Percentiles rank a stretch among this genome's conserved stretches.
These are phyloP conservation scores for Populus simonii DNA, from an alignment of 345 rosid species.

Conservation along the genomic window DNA sequence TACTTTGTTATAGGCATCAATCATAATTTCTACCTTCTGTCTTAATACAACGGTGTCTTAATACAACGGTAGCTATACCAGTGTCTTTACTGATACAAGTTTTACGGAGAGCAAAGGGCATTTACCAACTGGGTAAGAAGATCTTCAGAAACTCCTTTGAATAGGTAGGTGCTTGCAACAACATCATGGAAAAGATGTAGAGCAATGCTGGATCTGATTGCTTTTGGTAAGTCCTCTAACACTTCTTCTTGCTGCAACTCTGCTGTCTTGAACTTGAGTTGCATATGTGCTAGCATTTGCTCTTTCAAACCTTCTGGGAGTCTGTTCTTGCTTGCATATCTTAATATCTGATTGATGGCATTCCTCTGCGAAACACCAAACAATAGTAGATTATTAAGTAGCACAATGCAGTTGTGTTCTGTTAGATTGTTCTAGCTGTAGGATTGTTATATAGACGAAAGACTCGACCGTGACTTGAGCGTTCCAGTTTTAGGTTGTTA, in stretches of 20 bases:
- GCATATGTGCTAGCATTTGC: conserved; percentile 92
- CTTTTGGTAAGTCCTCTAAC: conserved; percentile 78
- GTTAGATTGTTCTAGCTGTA: background rate
- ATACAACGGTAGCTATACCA: background rate
- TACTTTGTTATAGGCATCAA: background rate
- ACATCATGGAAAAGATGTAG: conserved; percentile 66
- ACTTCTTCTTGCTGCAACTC: conserved; percentile 88
- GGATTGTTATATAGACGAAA: background rate
- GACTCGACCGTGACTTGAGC: too few species aligned
- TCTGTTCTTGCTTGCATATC: conserved; percentile 73
- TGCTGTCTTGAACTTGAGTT: conserved; percentile 81
- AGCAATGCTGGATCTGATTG: conserved; percentile 78
- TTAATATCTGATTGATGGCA: conserved; percentile 65
- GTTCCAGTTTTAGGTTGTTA: too few species aligned
- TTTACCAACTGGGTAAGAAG: conserved; percentile 71
- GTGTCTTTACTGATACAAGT: background rate
- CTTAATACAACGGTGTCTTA: background rate
- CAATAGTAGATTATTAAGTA: background rate
- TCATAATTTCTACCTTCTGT: background rate
- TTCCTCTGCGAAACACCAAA: conserved; percentile 56
- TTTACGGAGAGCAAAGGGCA: background rate
- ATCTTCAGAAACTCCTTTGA: conserved; percentile 68
- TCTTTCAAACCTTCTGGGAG: conserved; percentile 79
- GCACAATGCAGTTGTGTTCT: background rate
- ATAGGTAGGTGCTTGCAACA: conserved; percentile 61